These are phyloP conservation scores for Chlorella sp. DNA, from an alignment of 139 green algal genomes.

Conservation along the genomic window DNA sequence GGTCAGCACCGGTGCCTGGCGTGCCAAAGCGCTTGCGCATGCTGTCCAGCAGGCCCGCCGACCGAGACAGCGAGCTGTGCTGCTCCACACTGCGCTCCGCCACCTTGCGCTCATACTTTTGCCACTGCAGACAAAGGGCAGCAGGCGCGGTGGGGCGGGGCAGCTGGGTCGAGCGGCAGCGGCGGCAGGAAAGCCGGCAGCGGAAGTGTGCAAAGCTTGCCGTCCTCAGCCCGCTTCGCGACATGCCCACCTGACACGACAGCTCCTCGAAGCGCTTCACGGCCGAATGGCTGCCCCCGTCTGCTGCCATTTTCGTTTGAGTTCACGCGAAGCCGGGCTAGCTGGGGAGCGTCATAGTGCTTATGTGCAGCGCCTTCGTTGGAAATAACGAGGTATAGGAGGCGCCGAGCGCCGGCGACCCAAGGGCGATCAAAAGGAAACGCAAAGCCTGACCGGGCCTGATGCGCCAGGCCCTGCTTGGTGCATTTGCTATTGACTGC, in stretches of 20 bases:
- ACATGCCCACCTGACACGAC: not conserved
- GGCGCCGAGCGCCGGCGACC: no score
- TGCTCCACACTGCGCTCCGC: constrained; percentile 29
- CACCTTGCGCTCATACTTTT: constrained; percentile 46
- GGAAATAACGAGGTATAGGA: no score
- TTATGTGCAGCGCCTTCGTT: no score
- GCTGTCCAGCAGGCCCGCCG: constrained; percentile 23
- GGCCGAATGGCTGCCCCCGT: not conserved
- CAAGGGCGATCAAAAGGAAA: no score
- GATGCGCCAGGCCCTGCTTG: no score
- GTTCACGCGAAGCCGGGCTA: not conserved
- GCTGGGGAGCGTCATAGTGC: no score
- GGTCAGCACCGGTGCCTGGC: not conserved
- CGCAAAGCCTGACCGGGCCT: no score
- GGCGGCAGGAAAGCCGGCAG: not conserved
- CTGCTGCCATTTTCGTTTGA: not conserved
- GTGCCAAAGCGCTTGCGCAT: constrained; percentile 38
- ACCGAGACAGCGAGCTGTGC: constrained; percentile 19
- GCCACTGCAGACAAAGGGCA: constrained; percentile 35
- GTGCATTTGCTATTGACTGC: no score
- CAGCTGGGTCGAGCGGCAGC: not conserved
- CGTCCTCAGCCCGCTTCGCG: not conserved
- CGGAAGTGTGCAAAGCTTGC: no score
- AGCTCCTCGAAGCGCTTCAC: constrained; percentile 31
- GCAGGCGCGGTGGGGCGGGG: not conserved